phyloP scores from a whole-genome alignment of 495 filamentous ascomycete species.

The Trichoderma erinaceum region DNA sequence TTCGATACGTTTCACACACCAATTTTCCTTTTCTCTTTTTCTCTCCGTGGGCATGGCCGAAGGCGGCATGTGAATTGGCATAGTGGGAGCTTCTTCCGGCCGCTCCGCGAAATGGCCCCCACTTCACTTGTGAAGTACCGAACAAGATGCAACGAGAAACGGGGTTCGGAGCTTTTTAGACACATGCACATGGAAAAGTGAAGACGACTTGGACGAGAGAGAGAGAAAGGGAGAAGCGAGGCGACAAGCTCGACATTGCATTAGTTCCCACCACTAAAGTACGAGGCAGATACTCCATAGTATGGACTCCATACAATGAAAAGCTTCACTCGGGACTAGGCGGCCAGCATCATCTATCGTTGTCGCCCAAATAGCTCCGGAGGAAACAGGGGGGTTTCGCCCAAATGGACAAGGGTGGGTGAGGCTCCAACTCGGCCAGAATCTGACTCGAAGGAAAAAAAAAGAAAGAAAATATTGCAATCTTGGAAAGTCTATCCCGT shows the following conservation, averaged over 20 bases:
- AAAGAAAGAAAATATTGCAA: neutral
- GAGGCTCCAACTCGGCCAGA: constrained; percentile 4
- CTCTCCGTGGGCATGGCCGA: neutral
- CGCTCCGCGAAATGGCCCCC: constrained; percentile 2
- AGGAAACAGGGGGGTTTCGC: neutral
- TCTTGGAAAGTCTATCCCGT: constrained; percentile 3
- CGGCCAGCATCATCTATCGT: no score
- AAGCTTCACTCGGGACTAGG: no score
- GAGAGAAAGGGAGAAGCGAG: no score
- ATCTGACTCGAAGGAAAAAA: neutral
- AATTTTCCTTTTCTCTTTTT: neutral
- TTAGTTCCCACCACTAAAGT: no score
- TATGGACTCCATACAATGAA: no score
- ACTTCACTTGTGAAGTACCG: neutral
- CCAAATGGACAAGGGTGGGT: neutral
- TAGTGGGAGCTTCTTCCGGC: neutral
- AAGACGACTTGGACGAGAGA: no score
- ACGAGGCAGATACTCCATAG: no score
- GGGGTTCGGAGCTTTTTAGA: neutral
- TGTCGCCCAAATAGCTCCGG: neutral
- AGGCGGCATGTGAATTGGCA: neutral
- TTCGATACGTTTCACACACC: neutral
- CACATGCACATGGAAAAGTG: neutral
- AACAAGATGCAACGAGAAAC: neutral
- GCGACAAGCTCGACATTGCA: no score